Base-by-base conservation (phyloP, 2,329 filamentous ascomycete species). In the Nemania abortiva region DNA sequence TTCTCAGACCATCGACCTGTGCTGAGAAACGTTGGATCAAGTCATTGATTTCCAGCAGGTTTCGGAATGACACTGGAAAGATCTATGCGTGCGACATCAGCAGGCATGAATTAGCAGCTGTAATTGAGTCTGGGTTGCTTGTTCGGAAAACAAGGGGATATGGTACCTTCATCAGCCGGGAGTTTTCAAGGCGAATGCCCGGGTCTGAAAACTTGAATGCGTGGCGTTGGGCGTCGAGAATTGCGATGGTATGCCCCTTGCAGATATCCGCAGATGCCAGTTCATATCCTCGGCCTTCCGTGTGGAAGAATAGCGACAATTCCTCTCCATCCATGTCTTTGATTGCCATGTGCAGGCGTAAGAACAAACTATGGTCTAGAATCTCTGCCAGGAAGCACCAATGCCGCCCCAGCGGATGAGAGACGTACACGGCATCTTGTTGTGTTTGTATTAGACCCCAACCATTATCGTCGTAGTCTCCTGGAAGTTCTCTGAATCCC, bases 361-460 rank as follows among this genome's bases (percentile, higher is more conserved):
- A 1, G 9, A 60, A 10, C 27, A 3, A 29, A 18, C 1, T 11
- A 15, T 29, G 31, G 31, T 66, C 63, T 6, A 37, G 18, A 55
- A 66, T 61, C 49, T 60, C 63, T 18, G 13, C 63, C 5, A 66
- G 49, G 49, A 66, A 60, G 15, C 56, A 66, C 56, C 63, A 66
- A 61, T 66, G 56, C 3, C 47, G 54, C 9, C 63, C 15, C 6
- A 34, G 63, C 45, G 4, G 10, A 47, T 29, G 31, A 29, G n/a
- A 11, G 9, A 31, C 54, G n/a, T n/a, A n/a, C n/a, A n/a, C n/a
- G n/a, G n/a, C n/a, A n/a, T n/a, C 18, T 24, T 27, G 18, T 42
- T 24, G 5, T 61, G 6, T 24, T 55, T 49, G 18, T 13, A 18
- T 61, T 60, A 24, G 24, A 55, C 5, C 50, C 50, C 39, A 56